These are phyloP conservation scores for Candida easanensis DNA, from an alignment of 805 yeast species.

Conservation along the genomic window DNA sequence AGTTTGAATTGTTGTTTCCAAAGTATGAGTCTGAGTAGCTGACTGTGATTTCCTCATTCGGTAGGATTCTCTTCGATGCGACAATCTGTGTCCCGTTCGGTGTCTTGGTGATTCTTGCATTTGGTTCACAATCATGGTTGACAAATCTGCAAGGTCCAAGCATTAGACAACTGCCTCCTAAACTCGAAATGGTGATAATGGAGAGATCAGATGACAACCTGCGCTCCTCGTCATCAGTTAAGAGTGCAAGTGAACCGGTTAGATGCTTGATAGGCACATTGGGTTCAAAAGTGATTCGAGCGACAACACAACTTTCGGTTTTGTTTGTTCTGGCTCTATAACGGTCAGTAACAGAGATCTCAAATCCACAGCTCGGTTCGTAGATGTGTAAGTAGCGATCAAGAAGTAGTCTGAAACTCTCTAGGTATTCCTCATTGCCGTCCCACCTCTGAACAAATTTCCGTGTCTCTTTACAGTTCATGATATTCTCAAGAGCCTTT, in stretches of 20 bases:
- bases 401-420: conserved; percentile 36
- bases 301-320: conserved; percentile 36
- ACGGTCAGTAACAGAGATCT: conserved; percentile 41
- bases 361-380: conserved; percentile 38
- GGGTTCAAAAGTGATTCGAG: conserved; percentile 29
- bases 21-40: conserved; percentile 41
- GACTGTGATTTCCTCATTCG: conserved; percentile 49
- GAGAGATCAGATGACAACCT: conserved; percentile 40
- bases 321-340: conserved; percentile 24
- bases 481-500: neutral
- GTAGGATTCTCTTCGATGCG: conserved; percentile 32
- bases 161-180: conserved; percentile 36
- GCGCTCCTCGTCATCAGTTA: conserved; percentile 33
- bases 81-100: conserved; percentile 31
- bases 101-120: conserved; percentile 34
- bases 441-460: neutral
- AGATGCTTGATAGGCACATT: conserved; percentile 35
- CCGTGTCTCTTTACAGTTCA: neutral
- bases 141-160: conserved; percentile 48
- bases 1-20: conserved; percentile 40
- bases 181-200: conserved; percentile 35
- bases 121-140: conserved; percentile 47
- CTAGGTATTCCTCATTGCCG: conserved; percentile 7
- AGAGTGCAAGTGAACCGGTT: conserved; percentile 36
- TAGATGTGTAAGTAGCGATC: conserved; percentile 36